These are phyloP conservation scores for Penicillium longicatenatum DNA, from an alignment of 495 filamentous ascomycete genomes.

Conservation along the genomic window DNA sequence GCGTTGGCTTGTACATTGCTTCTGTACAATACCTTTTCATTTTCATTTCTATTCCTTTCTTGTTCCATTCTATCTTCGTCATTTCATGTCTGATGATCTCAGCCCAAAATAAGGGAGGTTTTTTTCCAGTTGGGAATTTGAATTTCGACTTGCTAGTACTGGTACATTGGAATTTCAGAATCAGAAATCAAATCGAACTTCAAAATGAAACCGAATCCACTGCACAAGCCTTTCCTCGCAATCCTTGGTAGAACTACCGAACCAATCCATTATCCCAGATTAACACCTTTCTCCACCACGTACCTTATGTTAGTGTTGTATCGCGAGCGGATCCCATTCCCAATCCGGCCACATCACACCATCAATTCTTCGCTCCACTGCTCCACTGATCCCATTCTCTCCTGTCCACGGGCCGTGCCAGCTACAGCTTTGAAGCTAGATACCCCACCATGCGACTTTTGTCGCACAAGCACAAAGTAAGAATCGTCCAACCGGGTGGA, in stretches of 20 bases:
- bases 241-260: not conserved
- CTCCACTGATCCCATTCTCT: conserved; percentile 1
- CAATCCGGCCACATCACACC: conserved; percentile 3
- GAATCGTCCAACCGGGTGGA: not conserved
- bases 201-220: not conserved
- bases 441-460: not conserved
- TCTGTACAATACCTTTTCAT: conserved; percentile 24
- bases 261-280: not conserved
- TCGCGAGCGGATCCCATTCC: not conserved
- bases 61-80: not conserved
- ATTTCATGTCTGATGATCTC: conserved; percentile 2
- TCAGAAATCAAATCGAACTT: not conserved
- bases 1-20: conserved; percentile 28
- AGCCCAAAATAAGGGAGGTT: not conserved
- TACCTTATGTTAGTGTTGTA: not conserved
- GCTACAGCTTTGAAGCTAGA: conserved; percentile 9
- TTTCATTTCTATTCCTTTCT: not conserved
- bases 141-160: not conserved
- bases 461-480: not conserved
- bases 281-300: not conserved
- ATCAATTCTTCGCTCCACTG: not conserved
- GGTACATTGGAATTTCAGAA: not conserved
- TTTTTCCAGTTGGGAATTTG: conserved; percentile 4
- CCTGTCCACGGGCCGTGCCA: conserved; percentile 18
- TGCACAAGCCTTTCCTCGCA: not conserved